A percentile compares a stretch with the other conserved stretches of the same genome.
phyloP scores from a whole-genome alignment of 192 early-diverging fungal genomes.

The Umbelopsis sp. region DNA sequence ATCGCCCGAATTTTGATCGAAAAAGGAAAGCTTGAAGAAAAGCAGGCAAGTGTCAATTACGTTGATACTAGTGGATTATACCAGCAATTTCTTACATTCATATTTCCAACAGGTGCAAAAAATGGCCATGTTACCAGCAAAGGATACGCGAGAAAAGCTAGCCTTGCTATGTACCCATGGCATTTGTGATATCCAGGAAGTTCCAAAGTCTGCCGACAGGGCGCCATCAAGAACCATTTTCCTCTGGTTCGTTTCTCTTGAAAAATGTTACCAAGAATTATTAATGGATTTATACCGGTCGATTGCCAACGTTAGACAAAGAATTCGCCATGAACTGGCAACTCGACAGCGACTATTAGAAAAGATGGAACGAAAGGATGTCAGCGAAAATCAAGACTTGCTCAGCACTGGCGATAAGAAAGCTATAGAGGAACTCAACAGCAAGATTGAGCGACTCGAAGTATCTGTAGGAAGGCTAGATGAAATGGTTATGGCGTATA shows the following conservation, averaged over 20 bases:
- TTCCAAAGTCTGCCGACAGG: slow-evolving; percentile 72
- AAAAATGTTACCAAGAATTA: slow-evolving; percentile 49
- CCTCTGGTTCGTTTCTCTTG: slow-evolving; percentile 65
- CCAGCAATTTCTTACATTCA: not conserved
- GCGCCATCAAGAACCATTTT: slow-evolving; percentile 75
- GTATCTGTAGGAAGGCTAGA: slow-evolving; percentile 47
- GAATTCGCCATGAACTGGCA: slow-evolving; percentile 49
- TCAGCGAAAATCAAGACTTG: slow-evolving; percentile 52
- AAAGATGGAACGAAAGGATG: slow-evolving; percentile 68
- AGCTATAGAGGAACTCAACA: slow-evolving; percentile 44
- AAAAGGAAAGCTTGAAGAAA: slow-evolving; percentile 79
- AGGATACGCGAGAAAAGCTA: slow-evolving; percentile 63
- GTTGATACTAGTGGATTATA: not conserved
- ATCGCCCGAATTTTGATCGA: slow-evolving; percentile 68
- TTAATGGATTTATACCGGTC: slow-evolving; percentile 55
- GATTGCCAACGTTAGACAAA: slow-evolving; percentile 57
- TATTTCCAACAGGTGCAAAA: slow-evolving; percentile 46
- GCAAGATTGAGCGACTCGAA: slow-evolving; percentile 51
- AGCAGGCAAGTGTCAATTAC: slow-evolving; percentile 31
- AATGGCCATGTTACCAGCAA: slow-evolving; percentile 66
- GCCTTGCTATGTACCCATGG: slow-evolving; percentile 54
- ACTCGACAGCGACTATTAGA: slow-evolving; percentile 54
- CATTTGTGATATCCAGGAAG: slow-evolving; percentile 54
- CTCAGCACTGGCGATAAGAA: slow-evolving; percentile 52
- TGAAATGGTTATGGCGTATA: slow-evolving; percentile 42